Conservation (phyloP, 31 red algal genomes). For the Odonthalia washingtoniensis region DNA sequence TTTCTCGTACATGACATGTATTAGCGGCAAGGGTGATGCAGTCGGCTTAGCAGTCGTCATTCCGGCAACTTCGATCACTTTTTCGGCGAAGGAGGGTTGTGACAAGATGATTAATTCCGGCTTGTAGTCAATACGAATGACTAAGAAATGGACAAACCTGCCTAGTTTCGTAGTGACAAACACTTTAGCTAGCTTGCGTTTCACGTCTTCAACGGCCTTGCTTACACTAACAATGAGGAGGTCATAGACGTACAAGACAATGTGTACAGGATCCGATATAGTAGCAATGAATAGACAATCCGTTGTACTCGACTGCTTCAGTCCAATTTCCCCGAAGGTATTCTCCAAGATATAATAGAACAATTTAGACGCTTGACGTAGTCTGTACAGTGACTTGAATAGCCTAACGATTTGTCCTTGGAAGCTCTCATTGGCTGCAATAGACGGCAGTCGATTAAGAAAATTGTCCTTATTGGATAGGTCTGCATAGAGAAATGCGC, state of each 20-base stretch:
- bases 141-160: too few relatives aligned
- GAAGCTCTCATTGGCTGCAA: slow-evolving; percentile 2
- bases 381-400: slow-evolving; percentile 18
- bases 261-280: background rate
- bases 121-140: slow-evolving; percentile 2
- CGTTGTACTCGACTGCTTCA: too few relatives aligned
- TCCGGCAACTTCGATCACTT: background rate
- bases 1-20: slow-evolving; percentile 18
- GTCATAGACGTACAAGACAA: too few relatives aligned
- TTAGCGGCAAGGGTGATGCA: background rate
- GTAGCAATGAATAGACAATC: too few relatives aligned
- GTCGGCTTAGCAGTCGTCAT: slow-evolving; percentile 9
- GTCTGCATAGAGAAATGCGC: slow-evolving; percentile 30
- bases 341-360: too few relatives aligned
- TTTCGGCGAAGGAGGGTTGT: slow-evolving; percentile 15
- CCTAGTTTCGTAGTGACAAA: slow-evolving; percentile 3
- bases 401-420: background rate
- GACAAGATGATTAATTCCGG: background rate
- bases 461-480: background rate
- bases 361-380: slow-evolving; percentile 27
- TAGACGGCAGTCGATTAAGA: background rate
- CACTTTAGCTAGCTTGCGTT: background rate
- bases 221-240: too few relatives aligned
- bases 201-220: too few relatives aligned
- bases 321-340: too few relatives aligned